Conservation (phyloP, 257 asterid genomes). For the Solanum arcanum region DNA sequence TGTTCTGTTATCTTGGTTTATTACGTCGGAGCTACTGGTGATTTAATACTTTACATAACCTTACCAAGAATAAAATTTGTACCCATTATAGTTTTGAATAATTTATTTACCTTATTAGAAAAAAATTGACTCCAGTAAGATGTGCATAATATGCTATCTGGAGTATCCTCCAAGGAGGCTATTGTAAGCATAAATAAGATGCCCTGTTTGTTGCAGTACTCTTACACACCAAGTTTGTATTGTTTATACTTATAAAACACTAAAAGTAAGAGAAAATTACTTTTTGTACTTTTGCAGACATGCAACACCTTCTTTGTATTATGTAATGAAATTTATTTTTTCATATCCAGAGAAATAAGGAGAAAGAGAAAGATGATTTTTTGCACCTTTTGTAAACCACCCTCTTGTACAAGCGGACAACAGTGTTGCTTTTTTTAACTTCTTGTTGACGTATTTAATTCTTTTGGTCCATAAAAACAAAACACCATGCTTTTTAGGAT, state of each 20-base stretch:
- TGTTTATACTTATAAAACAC: not conserved
- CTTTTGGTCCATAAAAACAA: not conserved
- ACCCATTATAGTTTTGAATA: not conserved
- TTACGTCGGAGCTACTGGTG: not conserved
- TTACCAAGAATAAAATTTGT: not conserved
- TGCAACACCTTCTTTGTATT: not conserved
- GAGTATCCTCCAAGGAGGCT: not conserved
- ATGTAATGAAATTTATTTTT: not conserved
- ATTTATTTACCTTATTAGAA: not conserved
- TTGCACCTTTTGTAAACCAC: not conserved
- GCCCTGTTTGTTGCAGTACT: too few species aligned
- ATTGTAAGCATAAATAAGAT: too few species aligned
- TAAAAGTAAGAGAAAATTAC: not conserved
- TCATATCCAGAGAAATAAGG: not conserved
- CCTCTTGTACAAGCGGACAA: not conserved
- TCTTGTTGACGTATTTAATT: not conserved
- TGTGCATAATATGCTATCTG: not conserved
- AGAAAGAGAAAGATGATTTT: not conserved
- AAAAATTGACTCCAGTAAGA: not conserved
- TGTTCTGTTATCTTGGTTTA: not conserved
- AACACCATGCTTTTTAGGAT: too few species aligned
- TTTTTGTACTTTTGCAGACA: not conserved
- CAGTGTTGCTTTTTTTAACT: not conserved
- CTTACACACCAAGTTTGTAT: not conserved
- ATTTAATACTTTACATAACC: not conserved